Base-by-base conservation (phyloP, 208 protist genomes). In the Endotrypanum monterogeii region DNA sequence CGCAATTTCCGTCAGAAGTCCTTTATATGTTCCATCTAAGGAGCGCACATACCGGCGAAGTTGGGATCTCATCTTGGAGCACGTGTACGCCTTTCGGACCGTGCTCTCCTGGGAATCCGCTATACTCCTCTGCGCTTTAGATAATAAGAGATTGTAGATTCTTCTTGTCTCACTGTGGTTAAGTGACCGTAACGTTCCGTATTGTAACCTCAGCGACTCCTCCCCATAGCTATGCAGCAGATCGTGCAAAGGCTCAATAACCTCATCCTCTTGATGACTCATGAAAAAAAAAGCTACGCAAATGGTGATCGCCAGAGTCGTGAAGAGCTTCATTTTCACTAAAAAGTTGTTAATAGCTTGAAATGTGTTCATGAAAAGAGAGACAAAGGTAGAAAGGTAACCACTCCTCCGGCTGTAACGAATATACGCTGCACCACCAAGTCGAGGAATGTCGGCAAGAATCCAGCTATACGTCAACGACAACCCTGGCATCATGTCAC, bases 1-100 rank as follows among this genome's bases (percentile, higher is more conserved):
- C n/a, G 79, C 39, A 48, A 78, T 70, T 60, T 87, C 81, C 4
- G 78, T 82, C 50, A 86, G 28, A 37, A 78, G 65, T n/a, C 60
- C 63, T 74, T 61, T 14, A 69, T 81, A 73, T 16, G 65, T 77
- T 48, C 81, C 83, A 71, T 89, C 82, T 48, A 85, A 82, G 30
- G 88, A 88, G 37, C 88, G 84, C 14, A 85, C 79, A 50, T 93
- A 93, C 35, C 79, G 76, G 30, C 83, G 80, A 18, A 77, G 79
- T 30, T 67, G 73, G 56, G 73, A 87, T 1, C 88, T 74, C 56
- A 93, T 65, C 25, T 74, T 67, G 54, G 76, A 85, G 68, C 88
- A 93, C 11, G 78, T 68, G 32, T 67, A 63, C 3, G 86, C 88
- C 52, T 63, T 67, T 41, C 79, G 61, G 30, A 61, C 66, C 20